Evolutionary conservation across 768 basidiomycete species (phyloP).

Genomic region (Trametes elegans): DNA sequence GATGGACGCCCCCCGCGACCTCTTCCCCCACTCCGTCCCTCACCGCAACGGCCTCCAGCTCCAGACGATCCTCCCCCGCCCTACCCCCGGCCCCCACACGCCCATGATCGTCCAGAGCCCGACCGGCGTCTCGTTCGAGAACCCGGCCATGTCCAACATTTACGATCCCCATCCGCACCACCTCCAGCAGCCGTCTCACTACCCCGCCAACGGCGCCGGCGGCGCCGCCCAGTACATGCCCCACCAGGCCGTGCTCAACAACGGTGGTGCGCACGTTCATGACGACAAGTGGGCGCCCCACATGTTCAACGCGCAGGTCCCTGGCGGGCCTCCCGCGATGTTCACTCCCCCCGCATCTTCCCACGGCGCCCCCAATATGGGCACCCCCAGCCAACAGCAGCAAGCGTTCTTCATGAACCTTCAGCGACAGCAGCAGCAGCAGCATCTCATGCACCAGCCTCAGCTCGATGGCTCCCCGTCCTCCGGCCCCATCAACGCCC

Average conservation of each 20-base stretch:
- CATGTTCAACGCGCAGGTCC: conserved; percentile 26
- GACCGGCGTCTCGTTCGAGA: conserved; percentile 47
- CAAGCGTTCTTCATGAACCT: conserved; percentile 19
- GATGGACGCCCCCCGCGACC: conserved; percentile 28
- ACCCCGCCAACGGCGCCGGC: conserved; percentile 17
- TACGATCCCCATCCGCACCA: conserved; percentile 40
- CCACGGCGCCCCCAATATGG: conserved; percentile 31
- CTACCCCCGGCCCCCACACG: conserved; percentile 26
- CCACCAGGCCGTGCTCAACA: conserved; percentile 17
- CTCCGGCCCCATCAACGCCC: conserved; percentile 14
- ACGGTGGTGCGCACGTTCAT: conserved; percentile 21
- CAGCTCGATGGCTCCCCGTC: conserved; percentile 11
- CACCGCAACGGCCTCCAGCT: conserved; percentile 26
- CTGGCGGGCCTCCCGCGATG: conserved; percentile 30
- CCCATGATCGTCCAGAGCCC: conserved; percentile 48
- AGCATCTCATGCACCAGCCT: conserved; percentile 26
- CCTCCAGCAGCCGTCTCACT: conserved; percentile 29
- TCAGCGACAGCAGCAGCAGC: conserved; percentile 32
- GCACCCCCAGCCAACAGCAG: conserved; percentile 28
- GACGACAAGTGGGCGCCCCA: conserved; percentile 34
- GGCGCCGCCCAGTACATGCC: conserved; percentile 20
- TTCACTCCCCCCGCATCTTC: conserved; percentile 44
- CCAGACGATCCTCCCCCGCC: conserved; percentile 35
- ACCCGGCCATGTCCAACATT: conserved; percentile 46
- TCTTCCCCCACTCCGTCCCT: conserved; percentile 36